Base-by-base conservation (phyloP, 1,139 yeast genomes). In the Hanseniaspora uvarum region DNA sequence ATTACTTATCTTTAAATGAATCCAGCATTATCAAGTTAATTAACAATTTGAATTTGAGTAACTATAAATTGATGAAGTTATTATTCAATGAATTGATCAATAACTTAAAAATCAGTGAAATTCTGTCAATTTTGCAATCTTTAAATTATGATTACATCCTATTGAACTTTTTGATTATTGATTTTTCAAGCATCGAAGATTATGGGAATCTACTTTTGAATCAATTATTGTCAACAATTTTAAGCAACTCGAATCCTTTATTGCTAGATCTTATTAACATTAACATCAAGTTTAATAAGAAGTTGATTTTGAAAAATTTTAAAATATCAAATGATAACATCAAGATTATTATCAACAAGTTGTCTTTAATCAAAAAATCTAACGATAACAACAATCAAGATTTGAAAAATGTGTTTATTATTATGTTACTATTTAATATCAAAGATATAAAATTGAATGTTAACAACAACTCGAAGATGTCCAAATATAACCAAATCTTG, bases 101-200 rank as follows among this genome's bases (percentile, higher is more conserved):
- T 12, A 50, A 50, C 43, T 37, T 50, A 19, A 43, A 43, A 14
- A 43, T 50, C 7, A 41, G 37, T 12, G 53, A 50, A 19, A 50
- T 50, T 7, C n/a, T 50, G n/a, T 28, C 39, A 3, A 43, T 50
- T 23, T 36, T 43, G 7, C 14, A 28, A 23, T 36, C 46, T 23
- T 37, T 50, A 23, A 14, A 50, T 19, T 39, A 39, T 12, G 53
- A 50, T 30, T 43, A 43, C 46, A 41, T 50, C 12, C 16, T 50
- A 3, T n/a, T 36, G 14, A 44, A 37, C 24, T 50, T 50, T 30
- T 40, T 50, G 39, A 31, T 44, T 4, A 50, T 44, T 24, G 53
- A 50, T 44, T 50, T 50, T n/a, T 43, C 39, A 12, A 50, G 44
- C 19, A 50, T 50, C 21, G 53, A 50, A 18, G 53, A 50, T 18